Evolutionary conservation across 495 filamentous ascomycete genomes (phyloP).

Genomic region (Penicilliopsis zonata): DNA sequence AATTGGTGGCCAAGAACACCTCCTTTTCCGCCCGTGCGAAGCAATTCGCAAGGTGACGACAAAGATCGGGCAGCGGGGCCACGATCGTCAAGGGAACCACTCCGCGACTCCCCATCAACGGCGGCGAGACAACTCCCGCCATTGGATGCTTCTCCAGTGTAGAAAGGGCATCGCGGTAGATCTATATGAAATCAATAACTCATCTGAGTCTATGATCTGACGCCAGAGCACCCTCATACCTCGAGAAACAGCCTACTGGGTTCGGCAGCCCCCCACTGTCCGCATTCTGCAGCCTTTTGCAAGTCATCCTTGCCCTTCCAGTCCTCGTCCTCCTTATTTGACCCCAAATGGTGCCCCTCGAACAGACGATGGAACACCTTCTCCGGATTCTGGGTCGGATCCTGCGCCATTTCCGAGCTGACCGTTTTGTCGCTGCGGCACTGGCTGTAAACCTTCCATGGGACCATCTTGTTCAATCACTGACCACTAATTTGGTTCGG

Average conservation of each 20-base stretch:
- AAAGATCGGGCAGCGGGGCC: slow-evolving; percentile 55
- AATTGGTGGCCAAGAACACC: slow-evolving; percentile 63
- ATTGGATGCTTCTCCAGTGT: slow-evolving; percentile 44
- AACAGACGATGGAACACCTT: slow-evolving; percentile 46
- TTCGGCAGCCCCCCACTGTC: slow-evolving; percentile 50
- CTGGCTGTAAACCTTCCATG: slow-evolving; percentile 30
- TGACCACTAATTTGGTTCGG: too few relatives aligned
- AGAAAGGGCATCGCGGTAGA: slow-evolving; percentile 54
- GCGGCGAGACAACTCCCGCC: slow-evolving; percentile 51
- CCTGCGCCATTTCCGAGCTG: slow-evolving; percentile 39
- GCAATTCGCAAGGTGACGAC: slow-evolving; percentile 61
- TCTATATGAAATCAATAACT: slow-evolving; percentile 19
- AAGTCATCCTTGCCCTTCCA: slow-evolving; percentile 26
- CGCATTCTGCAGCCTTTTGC: slow-evolving; percentile 42
- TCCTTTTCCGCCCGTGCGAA: slow-evolving; percentile 63
- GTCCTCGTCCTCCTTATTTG: slow-evolving; percentile 3
- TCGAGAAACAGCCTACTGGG: slow-evolving; percentile 58
- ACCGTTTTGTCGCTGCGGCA: slow-evolving; percentile 42
- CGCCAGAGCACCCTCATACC: slow-evolving; percentile 15
- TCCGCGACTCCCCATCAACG: slow-evolving; percentile 57
- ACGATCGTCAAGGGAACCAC: slow-evolving; percentile 57
- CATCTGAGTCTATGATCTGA: slow-evolving; percentile 1
- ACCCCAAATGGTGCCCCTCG: slow-evolving; percentile 12
- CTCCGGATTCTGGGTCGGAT: slow-evolving; percentile 38
- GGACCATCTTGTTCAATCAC: slow-evolving; percentile 13